Evolutionary conservation across 257 asterid genomes (phyloP).

Genomic region (Haberlea rhodopensis): DNA sequence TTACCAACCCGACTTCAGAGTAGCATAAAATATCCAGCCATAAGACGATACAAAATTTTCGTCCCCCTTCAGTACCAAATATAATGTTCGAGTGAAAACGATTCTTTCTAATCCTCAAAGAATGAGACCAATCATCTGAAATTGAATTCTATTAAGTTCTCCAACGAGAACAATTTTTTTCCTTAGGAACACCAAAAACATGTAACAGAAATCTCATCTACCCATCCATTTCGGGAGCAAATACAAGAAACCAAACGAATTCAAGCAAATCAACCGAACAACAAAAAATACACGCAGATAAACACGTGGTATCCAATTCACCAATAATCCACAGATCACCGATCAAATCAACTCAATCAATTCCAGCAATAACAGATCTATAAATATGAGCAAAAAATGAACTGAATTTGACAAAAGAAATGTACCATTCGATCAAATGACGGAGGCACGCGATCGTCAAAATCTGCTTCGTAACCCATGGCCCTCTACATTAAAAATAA

Average conservation of each 20-base stretch:
- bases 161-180: background rate
- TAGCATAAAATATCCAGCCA: background rate
- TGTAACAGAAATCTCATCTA: background rate
- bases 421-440: slow-evolving; percentile 59
- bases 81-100: background rate
- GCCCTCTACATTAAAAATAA: background rate
- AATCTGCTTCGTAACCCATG: slow-evolving; percentile 47
- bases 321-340: slow-evolving; percentile 22
- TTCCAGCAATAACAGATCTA: slow-evolving; percentile 34
- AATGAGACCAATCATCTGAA: slow-evolving; percentile 3
- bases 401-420: slow-evolving; percentile 22
- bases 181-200: slow-evolving; percentile 25
- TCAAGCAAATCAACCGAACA: slow-evolving; percentile 12
- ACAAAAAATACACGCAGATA: background rate
- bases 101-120: slow-evolving; percentile 10
- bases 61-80: background rate
- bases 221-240: background rate
- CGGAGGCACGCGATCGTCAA: slow-evolving; percentile 39
- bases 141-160: slow-evolving; percentile 20
- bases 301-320: background rate
- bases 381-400: slow-evolving; percentile 12
- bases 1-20: background rate
- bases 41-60: background rate
- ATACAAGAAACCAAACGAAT: background rate
- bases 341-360: slow-evolving; percentile 14